phyloP scores from a whole-genome alignment of 2,329 filamentous ascomycete genomes.

The Cladosporium sphaerospermum region DNA sequence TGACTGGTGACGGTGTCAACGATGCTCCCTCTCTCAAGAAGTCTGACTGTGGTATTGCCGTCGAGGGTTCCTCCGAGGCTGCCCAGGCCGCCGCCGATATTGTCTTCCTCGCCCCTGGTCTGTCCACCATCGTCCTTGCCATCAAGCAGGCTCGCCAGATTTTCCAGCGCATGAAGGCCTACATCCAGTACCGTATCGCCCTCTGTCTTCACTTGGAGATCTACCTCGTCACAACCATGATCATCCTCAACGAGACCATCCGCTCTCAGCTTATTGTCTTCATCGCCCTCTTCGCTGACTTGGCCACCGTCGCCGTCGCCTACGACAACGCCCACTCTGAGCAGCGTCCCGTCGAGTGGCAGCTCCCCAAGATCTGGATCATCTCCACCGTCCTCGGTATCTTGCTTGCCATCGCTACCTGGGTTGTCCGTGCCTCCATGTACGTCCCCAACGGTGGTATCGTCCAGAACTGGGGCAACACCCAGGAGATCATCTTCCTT shows the following conservation, averaged over 20 bases:
- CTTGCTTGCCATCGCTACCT: slow-evolving; percentile 63
- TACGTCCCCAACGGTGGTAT: slow-evolving; percentile 66
- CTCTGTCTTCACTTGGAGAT: slow-evolving; percentile 69
- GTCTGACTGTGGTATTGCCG: slow-evolving; percentile 67
- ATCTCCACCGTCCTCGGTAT: slow-evolving; percentile 64
- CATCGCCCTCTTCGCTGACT: slow-evolving; percentile 71
- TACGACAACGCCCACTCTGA: slow-evolving; percentile 77
- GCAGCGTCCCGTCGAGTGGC: slow-evolving; percentile 70
- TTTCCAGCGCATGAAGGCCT: slow-evolving; percentile 73
- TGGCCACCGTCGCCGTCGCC: slow-evolving; percentile 71
- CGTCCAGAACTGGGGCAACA: slow-evolving; percentile 66
- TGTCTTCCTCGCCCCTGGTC: slow-evolving; percentile 66
- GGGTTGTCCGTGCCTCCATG: slow-evolving; percentile 65
- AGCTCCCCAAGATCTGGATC: slow-evolving; percentile 75
- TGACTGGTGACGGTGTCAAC: slow-evolving; percentile 72
- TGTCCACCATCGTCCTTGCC: slow-evolving; percentile 64
- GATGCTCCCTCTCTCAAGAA: slow-evolving; percentile 69
- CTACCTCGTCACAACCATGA: slow-evolving; percentile 71
- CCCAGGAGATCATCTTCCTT: slow-evolving; percentile 61
- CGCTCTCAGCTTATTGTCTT: slow-evolving; percentile 69
- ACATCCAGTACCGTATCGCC: slow-evolving; percentile 71
- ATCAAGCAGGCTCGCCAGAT: slow-evolving; percentile 71
- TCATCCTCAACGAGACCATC: slow-evolving; percentile 73
- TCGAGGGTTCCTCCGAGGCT: slow-evolving; percentile 65
- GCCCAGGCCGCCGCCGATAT: slow-evolving; percentile 68